Evolutionary conservation across 495 filamentous ascomycete species (phyloP), one percentile per base, ranked within the genome.

Genomic region (Aspergillus funiculosus): DNA sequence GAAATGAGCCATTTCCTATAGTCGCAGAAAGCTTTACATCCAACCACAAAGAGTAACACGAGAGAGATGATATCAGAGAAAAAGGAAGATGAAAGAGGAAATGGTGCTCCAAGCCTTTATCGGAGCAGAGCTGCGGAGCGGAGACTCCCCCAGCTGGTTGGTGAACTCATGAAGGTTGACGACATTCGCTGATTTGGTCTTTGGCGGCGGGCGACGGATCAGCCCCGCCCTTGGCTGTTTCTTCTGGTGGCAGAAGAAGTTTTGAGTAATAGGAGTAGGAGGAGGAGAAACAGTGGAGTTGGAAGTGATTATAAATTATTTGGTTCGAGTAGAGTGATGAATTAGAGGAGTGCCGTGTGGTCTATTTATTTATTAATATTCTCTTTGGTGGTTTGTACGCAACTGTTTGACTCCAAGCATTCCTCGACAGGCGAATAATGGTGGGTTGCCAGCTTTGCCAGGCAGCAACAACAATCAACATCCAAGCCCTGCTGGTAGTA

Each of bases 1-100:
- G 62, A 96, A 91, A 52, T 85, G 80, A 29, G 87, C 81, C 89
- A 92, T 94, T 28, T 53, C 48, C 46, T 28, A 35, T 10, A 22
- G 22, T 19, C n/a, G 17, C 8, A n/a, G n/a, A 34, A 34, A 34
- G 35, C 17, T 19, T 39, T 10, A 29, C 43, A 36, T 17, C 17
- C 20, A 22, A 26, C n/a, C n/a, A n/a, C n/a, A n/a, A n/a, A n/a
- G n/a, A n/a, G n/a, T n/a, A n/a, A n/a, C n/a, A n/a, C n/a, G n/a
- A n/a, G n/a, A n/a, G 42, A 20, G 28, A 46, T 36, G 38, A 46
- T 54, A 32, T 39, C 51, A 50, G 38, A 32, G 14, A 47, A 43
- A 46, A 45, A 45, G 46, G 40, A 37, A 46, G 51, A 46, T 46
- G 48, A 57, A 32, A 35, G 43, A 42, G 43, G 55, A 37, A 53